These are phyloP conservation scores for Periconia digitata DNA, from an alignment of 2,329 filamentous ascomycete genomes.

Conservation along the genomic window DNA sequence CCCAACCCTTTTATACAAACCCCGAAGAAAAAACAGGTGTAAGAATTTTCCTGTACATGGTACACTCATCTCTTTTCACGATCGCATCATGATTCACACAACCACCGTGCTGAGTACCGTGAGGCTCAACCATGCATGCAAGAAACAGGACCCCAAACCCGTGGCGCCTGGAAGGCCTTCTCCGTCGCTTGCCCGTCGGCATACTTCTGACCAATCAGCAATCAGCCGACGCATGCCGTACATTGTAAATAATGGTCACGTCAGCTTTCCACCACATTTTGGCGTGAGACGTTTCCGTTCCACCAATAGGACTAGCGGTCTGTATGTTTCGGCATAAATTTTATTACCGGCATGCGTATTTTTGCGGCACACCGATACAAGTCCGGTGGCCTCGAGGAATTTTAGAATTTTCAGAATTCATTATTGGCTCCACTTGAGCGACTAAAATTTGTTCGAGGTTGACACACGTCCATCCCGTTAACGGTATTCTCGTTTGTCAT, in stretches of 20 bases:
- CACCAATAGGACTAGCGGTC: slow-evolving; percentile 3
- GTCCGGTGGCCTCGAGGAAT: not conserved
- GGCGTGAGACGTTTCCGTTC: not conserved
- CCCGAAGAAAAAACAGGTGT: too few relatives aligned
- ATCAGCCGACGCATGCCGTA: slow-evolving; percentile 7
- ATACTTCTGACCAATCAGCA: slow-evolving; percentile 3
- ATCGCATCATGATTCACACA: slow-evolving; percentile 4
- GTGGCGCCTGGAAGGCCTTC: not conserved
- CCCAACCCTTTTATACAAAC: slow-evolving; percentile 6
- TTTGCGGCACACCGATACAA: not conserved
- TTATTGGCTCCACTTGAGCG: slow-evolving; percentile 10
- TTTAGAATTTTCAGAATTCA: slow-evolving; percentile 6
- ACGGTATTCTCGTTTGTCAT: slow-evolving; percentile 11
- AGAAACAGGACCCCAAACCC: not conserved
- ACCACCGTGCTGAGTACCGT: not conserved
- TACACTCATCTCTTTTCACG: not conserved
- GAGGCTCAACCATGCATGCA: not conserved
- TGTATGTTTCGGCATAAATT: slow-evolving; percentile 1
- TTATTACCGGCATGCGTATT: slow-evolving; percentile 4
- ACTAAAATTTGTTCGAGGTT: slow-evolving; percentile 9
- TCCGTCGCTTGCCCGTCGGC: not conserved
- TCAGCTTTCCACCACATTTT: slow-evolving; percentile 4
- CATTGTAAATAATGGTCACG: slow-evolving; percentile 4
- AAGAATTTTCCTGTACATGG: slow-evolving; percentile 1
- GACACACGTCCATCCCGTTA: slow-evolving; percentile 11